Conservation (phyloP, 2,329 filamentous ascomycete species). For the Fusarium hostae region DNA sequence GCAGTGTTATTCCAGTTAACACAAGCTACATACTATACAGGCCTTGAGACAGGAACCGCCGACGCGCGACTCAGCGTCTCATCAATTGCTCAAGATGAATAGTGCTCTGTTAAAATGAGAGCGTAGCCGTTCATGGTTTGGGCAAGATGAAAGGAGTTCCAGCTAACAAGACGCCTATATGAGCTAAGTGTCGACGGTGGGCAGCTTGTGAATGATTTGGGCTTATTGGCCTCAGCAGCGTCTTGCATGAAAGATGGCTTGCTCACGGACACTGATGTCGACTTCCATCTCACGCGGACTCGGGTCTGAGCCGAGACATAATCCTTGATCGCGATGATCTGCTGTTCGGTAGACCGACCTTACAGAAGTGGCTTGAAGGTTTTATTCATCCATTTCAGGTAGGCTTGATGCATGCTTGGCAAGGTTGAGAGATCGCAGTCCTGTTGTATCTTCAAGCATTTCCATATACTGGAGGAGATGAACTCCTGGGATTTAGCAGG, state of each 20-base stretch:
- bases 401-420: neutral
- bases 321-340: neutral
- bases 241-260: neutral
- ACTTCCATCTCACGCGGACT: neutral
- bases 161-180: neutral
- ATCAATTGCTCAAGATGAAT: neutral
- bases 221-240: neutral
- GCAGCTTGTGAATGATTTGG: neutral
- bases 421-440: too few relatives aligned
- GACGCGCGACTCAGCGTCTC: accelerated
- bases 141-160: neutral
- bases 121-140: too few relatives aligned
- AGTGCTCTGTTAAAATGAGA: too few relatives aligned
- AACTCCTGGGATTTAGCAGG: accelerated
- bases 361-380: accelerated
- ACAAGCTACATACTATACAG: neutral
- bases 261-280: neutral
- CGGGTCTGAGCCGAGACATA: neutral
- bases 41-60: accelerated
- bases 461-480: accelerated
- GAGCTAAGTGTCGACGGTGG: neutral
- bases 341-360: neutral
- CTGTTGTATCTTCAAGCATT: too few relatives aligned
- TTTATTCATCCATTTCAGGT: too few relatives aligned
- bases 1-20: neutral